These are phyloP conservation scores for Ceratocystis ficicola DNA, from an alignment of 2,329 filamentous ascomycete genomes.

Conservation along the genomic window DNA sequence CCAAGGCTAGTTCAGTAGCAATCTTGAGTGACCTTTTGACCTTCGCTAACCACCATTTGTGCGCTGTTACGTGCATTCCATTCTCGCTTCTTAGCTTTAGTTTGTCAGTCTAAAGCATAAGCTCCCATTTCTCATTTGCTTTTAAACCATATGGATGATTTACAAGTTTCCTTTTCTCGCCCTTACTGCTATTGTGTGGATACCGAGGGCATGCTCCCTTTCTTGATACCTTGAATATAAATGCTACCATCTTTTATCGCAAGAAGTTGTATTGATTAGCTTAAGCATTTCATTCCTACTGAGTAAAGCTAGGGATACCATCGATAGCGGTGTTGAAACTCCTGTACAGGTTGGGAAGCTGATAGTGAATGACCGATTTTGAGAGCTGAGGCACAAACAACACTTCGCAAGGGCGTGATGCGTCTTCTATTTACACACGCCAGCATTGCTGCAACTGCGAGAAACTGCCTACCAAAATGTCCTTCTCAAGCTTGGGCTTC, in stretches of 20 bases:
- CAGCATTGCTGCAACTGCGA: slow-evolving; percentile 17
- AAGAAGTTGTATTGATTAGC: background rate
- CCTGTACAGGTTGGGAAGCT: background rate
- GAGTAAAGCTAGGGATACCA: background rate
- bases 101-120: background rate
- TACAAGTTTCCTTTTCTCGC: no score
- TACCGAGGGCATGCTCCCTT: no score
- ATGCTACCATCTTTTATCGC: no score
- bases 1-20: background rate
- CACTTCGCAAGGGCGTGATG: background rate
- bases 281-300: background rate
- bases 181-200: no score
- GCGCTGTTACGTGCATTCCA: slow-evolving; percentile 1
- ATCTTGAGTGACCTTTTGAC: background rate
- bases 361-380: background rate
- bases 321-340: background rate
- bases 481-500: slow-evolving; percentile 17
- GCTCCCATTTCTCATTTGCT: background rate
- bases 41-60: background rate
- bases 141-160: no score
- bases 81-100: background rate
- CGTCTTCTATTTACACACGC: background rate
- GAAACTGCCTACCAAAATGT: slow-evolving; percentile 19
- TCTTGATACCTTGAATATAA: background rate
- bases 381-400: background rate